A percentile compares a stretch with the other conserved stretches of the same genome.
Evolutionary conservation across 1,284 basidiomycete species (phyloP).

Genomic region (Trichosporon sp.): DNA sequence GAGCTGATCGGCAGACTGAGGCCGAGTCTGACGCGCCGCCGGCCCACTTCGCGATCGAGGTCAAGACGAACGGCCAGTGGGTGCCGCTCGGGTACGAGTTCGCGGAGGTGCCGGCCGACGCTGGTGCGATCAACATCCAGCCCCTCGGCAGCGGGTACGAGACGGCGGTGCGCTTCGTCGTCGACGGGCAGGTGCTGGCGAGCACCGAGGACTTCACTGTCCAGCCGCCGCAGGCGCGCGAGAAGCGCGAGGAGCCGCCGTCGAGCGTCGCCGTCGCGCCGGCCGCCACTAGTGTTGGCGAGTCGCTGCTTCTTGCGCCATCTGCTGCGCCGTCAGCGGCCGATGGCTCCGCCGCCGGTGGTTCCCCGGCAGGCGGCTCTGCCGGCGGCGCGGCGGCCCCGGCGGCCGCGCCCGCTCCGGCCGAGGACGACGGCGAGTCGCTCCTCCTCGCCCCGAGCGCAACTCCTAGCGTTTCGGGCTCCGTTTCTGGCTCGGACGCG

Average conservation of each 20-base stretch:
- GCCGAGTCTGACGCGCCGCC: neutral
- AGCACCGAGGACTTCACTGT: neutral
- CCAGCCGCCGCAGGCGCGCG: neutral
- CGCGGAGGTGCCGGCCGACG: neutral
- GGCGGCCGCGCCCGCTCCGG: neutral
- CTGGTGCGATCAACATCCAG: neutral
- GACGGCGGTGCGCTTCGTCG: neutral
- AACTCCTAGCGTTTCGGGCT: neutral
- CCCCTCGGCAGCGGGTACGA: constrained; percentile 1
- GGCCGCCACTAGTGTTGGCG: neutral
- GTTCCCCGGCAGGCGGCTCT: too few relatives aligned
- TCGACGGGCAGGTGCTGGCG: neutral
- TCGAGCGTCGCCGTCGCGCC: neutral
- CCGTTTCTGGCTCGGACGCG: neutral
- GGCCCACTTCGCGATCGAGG: neutral
- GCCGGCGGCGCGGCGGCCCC: too few relatives aligned
- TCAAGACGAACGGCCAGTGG: neutral
- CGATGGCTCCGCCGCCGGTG: too few relatives aligned
- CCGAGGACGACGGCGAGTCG: neutral
- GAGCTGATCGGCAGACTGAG: neutral
- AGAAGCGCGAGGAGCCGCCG: neutral
- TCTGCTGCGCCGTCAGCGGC: too few relatives aligned
- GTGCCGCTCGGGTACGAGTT: neutral
- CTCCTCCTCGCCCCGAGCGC: neutral
- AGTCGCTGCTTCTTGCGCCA: neutral